A percentile compares a stretch with the other conserved stretches of the same genome.
Evolutionary conservation across 2,329 filamentous ascomycete species (phyloP).

Genomic region (Fusarium scirpi): DNA sequence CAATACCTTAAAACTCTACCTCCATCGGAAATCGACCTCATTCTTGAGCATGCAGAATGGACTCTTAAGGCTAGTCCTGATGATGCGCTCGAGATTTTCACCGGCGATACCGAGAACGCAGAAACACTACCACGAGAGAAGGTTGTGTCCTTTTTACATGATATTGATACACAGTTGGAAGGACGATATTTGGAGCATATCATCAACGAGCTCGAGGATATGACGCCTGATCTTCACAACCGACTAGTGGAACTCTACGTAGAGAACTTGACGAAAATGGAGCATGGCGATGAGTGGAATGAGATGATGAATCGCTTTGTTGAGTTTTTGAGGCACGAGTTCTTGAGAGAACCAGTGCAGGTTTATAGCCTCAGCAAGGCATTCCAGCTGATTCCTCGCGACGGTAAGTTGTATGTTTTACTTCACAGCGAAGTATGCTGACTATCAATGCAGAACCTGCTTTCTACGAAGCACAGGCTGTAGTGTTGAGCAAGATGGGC

Average conservation of each 20-base stretch:
- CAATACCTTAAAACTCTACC: slow-evolving; percentile 91
- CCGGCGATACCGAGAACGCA: slow-evolving; percentile 93
- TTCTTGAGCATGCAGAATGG: slow-evolving; percentile 93
- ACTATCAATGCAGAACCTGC: slow-evolving; percentile 71
- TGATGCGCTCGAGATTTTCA: slow-evolving; percentile 90
- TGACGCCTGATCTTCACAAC: slow-evolving; percentile 89
- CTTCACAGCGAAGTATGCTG: slow-evolving; percentile 3
- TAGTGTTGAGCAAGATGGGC: slow-evolving; percentile 94
- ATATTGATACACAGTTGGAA: slow-evolving; percentile 77
- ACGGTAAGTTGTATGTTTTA: slow-evolving; percentile 68
- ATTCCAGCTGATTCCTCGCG: slow-evolving; percentile 80
- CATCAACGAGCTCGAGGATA: slow-evolving; percentile 86
- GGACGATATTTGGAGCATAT: slow-evolving; percentile 90
- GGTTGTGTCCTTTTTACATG: slow-evolving; percentile 79
- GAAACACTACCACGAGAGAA: slow-evolving; percentile 84
- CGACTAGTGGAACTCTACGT: slow-evolving; percentile 77
- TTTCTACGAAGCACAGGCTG: slow-evolving; percentile 90
- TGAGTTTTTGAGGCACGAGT: slow-evolving; percentile 76
- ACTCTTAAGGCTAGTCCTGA: slow-evolving; percentile 78
- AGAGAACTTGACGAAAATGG: slow-evolving; percentile 65
- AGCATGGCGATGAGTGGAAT: slow-evolving; percentile 63
- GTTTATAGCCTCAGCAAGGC: slow-evolving; percentile 82
- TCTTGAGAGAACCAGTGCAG: slow-evolving; percentile 80
- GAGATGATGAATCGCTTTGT: slow-evolving; percentile 75
- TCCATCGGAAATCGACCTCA: slow-evolving; percentile 87